These are phyloP conservation scores for Lichina pygmaea DNA, from an alignment of 495 filamentous ascomycete genomes.

Conservation along the genomic window DNA sequence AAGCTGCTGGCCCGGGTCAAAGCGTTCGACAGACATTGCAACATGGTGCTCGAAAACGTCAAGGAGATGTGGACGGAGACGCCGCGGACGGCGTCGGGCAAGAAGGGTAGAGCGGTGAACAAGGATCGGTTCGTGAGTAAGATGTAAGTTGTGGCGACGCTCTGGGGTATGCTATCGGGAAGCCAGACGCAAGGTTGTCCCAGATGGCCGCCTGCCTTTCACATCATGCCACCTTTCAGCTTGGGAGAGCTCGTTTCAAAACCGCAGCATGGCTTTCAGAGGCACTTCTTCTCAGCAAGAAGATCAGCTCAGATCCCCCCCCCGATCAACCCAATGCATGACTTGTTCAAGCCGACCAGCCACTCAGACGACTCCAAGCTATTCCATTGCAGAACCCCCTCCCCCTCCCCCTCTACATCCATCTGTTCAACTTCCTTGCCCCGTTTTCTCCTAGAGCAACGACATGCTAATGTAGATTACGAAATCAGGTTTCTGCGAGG, in stretches of 20 bases:
- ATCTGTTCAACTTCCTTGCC: background rate
- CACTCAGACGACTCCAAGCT: too few relatives aligned
- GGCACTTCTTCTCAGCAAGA: too few relatives aligned
- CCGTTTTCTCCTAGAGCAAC: background rate
- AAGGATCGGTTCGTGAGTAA: conserved; percentile 98
- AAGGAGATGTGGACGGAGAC: conserved; percentile 99
- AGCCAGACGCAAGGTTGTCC: background rate
- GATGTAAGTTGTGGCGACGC: conserved; percentile 35
- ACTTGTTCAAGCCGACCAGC: too few relatives aligned
- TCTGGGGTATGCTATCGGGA: too few relatives aligned
- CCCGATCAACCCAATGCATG: too few relatives aligned
- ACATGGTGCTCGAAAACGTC: conserved; percentile 93
- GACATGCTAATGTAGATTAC: conserved; percentile 5
- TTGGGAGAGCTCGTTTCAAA: too few relatives aligned
- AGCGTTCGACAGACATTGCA: conserved; percentile 84
- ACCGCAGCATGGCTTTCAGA: too few relatives aligned
- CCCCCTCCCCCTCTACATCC: too few relatives aligned
- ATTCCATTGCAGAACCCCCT: too few relatives aligned
- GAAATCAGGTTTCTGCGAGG: conserved; percentile 61
- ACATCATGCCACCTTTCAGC: too few relatives aligned
- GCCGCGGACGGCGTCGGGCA: conserved; percentile 42
- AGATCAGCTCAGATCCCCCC: too few relatives aligned
- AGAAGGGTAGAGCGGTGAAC: conserved; percentile 77
- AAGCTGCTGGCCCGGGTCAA: conserved; percentile 60
- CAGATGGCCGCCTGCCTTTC: background rate